Evolutionary conservation across 2,329 filamentous ascomycete species (phyloP).

Genomic region (Dactylonectria estremocensis): DNA sequence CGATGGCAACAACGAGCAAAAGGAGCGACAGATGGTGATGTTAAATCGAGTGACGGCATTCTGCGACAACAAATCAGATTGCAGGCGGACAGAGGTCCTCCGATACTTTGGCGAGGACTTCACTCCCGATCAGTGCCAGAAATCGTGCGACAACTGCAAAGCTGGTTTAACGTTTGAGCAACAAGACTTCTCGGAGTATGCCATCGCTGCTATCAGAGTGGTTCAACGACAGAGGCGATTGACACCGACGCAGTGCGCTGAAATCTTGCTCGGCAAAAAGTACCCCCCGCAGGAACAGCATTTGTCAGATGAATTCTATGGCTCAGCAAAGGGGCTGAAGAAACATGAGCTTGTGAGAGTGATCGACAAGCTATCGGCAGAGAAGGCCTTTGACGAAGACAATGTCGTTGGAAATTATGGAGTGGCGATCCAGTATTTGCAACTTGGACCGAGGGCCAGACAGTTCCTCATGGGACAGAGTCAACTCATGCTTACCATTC

Average conservation of each 20-base stretch:
- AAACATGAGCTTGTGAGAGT: constrained; percentile 86
- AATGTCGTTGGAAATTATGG: constrained; percentile 67
- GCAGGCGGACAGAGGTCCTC: constrained; percentile 88
- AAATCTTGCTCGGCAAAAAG: constrained; percentile 82
- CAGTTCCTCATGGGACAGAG: constrained; percentile 62
- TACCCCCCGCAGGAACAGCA: constrained; percentile 70
- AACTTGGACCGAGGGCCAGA: constrained; percentile 59
- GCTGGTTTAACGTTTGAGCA: constrained; percentile 79
- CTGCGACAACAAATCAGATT: constrained; percentile 91
- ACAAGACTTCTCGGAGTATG: constrained; percentile 84
- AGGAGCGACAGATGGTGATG: constrained; percentile 88
- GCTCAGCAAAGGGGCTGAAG: constrained; percentile 78
- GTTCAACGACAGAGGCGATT: constrained; percentile 74
- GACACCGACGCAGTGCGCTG: constrained; percentile 86
- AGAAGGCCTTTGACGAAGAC: constrained; percentile 81
- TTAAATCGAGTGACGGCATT: constrained; percentile 87
- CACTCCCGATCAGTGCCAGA: constrained; percentile 77
- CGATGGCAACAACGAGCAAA: constrained; percentile 83
- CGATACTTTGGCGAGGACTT: constrained; percentile 96
- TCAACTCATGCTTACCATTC: constrained; percentile 62
- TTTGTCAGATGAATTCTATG: constrained; percentile 73
- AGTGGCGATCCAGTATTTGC: constrained; percentile 83
- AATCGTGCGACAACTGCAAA: constrained; percentile 91
- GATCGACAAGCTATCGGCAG: constrained; percentile 82
- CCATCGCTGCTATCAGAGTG: constrained; percentile 78